These are phyloP conservation scores for Chrysopogon serrulatus DNA, from an alignment of 176 grass and related monocot genomes.

Conservation along the genomic window DNA sequence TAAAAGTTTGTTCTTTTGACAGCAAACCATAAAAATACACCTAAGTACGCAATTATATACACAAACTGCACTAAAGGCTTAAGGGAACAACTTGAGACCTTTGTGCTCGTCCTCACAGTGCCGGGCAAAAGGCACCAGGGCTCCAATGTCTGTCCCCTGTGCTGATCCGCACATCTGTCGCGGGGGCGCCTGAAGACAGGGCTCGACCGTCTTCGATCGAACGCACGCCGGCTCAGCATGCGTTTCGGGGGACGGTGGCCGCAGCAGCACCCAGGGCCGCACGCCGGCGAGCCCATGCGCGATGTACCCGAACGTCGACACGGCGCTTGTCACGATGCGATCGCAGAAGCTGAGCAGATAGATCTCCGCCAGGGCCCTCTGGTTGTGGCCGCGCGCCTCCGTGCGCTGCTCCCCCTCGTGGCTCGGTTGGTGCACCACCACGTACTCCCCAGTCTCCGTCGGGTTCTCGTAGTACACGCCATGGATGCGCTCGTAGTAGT, in stretches of 20 bases:
- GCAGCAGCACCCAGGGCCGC: slow-evolving; percentile 40
- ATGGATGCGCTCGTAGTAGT: slow-evolving; percentile 58
- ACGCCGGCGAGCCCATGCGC: slow-evolving; percentile 45
- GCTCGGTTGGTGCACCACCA: slow-evolving; percentile 57
- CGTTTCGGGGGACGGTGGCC: neutral
- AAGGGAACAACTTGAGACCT: slow-evolving; percentile 51
- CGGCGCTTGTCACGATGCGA: slow-evolving; percentile 40
- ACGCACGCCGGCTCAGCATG: slow-evolving; percentile 13
- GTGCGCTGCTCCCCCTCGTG: slow-evolving; percentile 55
- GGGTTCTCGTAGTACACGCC: slow-evolving; percentile 45
- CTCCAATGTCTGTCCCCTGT: slow-evolving; percentile 18
- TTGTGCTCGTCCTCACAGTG: slow-evolving; percentile 54
- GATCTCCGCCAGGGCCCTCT: slow-evolving; percentile 56
- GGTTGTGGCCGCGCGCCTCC: slow-evolving; percentile 41
- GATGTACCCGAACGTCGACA: slow-evolving; percentile 63
- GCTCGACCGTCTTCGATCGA: slow-evolving; percentile 25
- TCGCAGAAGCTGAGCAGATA: slow-evolving; percentile 56
- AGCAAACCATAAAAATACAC: neutral
- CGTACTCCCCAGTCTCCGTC: slow-evolving; percentile 37
- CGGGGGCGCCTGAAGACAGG: slow-evolving; percentile 55
- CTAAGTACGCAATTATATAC: neutral
- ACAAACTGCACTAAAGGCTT: neutral
- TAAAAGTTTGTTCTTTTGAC: neutral
- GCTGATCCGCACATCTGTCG: slow-evolving; percentile 19
- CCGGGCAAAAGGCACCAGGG: slow-evolving; percentile 37